Percentiles rank a stretch among this genome's conserved stretches.
Evolutionary conservation across 2,329 filamentous ascomycete species (phyloP).

Genomic region (Pseudopyrenochaeta lycopersici): DNA sequence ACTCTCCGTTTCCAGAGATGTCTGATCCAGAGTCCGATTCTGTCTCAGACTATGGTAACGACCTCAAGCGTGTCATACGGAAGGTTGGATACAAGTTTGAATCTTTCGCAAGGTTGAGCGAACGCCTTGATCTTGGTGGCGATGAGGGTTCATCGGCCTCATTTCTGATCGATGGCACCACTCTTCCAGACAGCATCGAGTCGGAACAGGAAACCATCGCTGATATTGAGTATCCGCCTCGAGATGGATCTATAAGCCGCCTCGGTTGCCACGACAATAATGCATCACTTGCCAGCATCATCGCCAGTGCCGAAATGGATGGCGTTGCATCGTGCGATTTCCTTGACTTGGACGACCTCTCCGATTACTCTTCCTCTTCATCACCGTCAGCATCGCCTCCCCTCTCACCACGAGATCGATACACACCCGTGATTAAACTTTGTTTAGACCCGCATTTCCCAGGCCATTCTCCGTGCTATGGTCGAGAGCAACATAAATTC

Average conservation of each 20-base stretch:
- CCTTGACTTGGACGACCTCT: background rate
- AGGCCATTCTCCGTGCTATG: background rate
- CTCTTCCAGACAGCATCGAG: background rate
- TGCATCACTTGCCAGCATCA: constrained; percentile 1
- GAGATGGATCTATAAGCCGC: background rate
- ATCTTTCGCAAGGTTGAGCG: background rate
- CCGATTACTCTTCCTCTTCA: background rate
- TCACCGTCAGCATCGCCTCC: background rate
- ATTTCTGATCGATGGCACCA: background rate
- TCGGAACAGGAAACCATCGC: background rate
- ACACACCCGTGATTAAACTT: background rate
- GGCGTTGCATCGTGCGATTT: background rate
- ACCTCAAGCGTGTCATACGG: background rate
- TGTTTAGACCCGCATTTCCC: constrained; percentile 7
- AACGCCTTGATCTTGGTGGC: background rate
- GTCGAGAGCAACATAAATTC: background rate
- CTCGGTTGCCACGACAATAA: background rate
- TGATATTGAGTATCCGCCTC: background rate
- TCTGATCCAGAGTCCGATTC: constrained; percentile 3
- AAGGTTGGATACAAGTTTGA: background rate
- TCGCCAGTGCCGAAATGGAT: background rate
- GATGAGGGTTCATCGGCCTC: background rate
- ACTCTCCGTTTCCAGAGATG: background rate
- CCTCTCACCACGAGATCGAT: background rate
- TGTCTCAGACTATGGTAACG: background rate